Evolutionary conservation across 371 early-diverging fungal species (phyloP), one percentile per base, ranked within the genome.

Genomic region (Mucor sp.): DNA sequence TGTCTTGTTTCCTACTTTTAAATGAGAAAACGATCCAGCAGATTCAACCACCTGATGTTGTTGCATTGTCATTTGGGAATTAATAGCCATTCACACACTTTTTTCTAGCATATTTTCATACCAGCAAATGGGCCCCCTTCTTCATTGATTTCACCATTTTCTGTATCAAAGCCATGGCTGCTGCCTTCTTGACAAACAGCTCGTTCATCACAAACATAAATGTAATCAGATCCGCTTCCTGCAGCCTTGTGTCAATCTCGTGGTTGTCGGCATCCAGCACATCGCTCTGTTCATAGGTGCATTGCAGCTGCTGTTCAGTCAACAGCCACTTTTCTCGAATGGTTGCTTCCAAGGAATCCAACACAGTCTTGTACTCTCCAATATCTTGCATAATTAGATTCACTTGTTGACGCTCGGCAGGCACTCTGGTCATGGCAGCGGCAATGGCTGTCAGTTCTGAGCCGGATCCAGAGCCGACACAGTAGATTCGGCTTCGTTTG

Each of bases 191-290:
- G 27, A 89, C 85, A 78, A 97, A 92, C 9, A 97, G 76, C 69
- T 97, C 97, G 68, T 95, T 95, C 80, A 95, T 86, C 4, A 97
- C 89, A 86, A 95, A 97, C 89, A 94, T 88, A 56, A 92, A 90
- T 1, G 96, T 95, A 39, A 94, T 88, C 55, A 95, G 69, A 71
- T 91, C 85, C 0, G 94, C 87, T 28, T 76, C 55, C 48, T 82
- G 83, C 37, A 90, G 85, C 6, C 81, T 71, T 28, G 79, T 71
- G 6, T 70, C 71, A 6, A 87, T 68, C 3, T 72, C 69, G 3
- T 58, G 37, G 28, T 60, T 48, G 1, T 44, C 35, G 15, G 47
- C 23, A 30, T 70, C 86, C 15, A 92, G 72, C 2, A 92, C 61
- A 72, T 84, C 84, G 17, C 74, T 73, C 60, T 81, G 77, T 15